These are phyloP conservation scores for Acacia pycnantha DNA, from an alignment of 331 rosid species.

Conservation along the genomic window DNA sequence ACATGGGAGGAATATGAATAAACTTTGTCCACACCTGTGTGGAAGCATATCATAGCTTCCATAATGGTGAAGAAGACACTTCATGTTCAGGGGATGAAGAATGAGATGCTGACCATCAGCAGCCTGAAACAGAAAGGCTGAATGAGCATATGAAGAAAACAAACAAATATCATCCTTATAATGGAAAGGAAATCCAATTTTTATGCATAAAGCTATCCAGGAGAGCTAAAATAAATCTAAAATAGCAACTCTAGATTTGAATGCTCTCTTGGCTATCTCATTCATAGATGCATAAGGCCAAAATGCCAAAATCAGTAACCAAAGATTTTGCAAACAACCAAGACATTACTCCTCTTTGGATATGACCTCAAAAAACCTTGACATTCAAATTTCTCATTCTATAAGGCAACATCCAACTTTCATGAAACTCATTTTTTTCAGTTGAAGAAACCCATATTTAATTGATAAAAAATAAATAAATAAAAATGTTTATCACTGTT, in stretches of 20 bases:
- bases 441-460: too few species aligned
- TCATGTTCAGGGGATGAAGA: constrained; percentile 90
- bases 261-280: not conserved
- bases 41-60: constrained; percentile 85
- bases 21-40: constrained; percentile 54
- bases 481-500: constrained; percentile 1
- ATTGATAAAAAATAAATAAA: constrained; percentile 6
- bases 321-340: constrained; percentile 7
- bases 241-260: constrained; percentile 7
- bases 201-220: constrained; percentile 1
- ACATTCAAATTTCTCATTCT: not conserved
- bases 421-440: not conserved
- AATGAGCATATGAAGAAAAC: constrained; percentile 29
- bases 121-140: constrained; percentile 66
- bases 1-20: constrained; percentile 6
- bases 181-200: not conserved
- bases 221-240: constrained; percentile 21
- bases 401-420: not conserved
- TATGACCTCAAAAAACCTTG: not conserved
- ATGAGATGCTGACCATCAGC: constrained; percentile 95
- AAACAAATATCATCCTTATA: constrained; percentile 20
- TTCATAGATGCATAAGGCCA: not conserved
- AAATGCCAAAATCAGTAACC: not conserved
- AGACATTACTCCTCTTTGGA: not conserved
- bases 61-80: constrained; percentile 82